Base-by-base conservation (phyloP, 2,329 filamentous ascomycete species). In the Paraconiothyrium brasiliense region DNA sequence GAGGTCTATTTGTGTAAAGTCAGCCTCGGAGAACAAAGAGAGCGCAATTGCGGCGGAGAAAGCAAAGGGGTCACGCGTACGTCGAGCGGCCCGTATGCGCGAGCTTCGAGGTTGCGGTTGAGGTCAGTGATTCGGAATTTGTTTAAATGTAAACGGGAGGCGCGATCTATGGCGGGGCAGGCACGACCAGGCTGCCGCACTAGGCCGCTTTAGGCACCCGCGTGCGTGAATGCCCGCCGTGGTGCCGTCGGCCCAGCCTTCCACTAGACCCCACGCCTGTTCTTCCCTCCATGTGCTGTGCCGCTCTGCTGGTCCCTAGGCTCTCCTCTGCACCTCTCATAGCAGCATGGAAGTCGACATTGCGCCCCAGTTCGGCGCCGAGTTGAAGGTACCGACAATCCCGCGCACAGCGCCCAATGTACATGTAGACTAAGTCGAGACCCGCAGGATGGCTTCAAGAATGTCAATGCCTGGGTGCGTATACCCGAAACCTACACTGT, bases 401-500 rank as follows among this genome's bases (percentile, higher is more conserved):
- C 44, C 57, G 41, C n/a, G 60, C 63, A 34, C 47, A 39, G 60
- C 56, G 63, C 65, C 59, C 61, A 71, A 69, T 51, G 55, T 67
- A 59, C 58, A 70, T 51, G 55, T 67, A 59, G 59, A 70, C 64
- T 75, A 64, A 75, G 63, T 47, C 67, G 62, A 61, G 69, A 66
- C 67, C 69, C 55, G 54, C 58, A 97, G 93, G 95, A 99, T 89
- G 92, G 92, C 76, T 99, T 97, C 86, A 97, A 96, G 81, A 89
- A 93, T 20, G 93, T 96, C 77, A 97, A 94, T 81, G 88, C 86
- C 72, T 99, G 95, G 95, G 87, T 89, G 84, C 68, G 81, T 72
- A 57, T 54, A 57, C 65, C 69, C 56, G 41, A n/a, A 63, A 61
- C 27, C 44, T 37, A 54, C 1, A 37, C 27, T 24, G 16, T 39